Conservation (phyloP, 2,329 filamentous ascomycete genomes). For the Diaporthe citrichinensis region DNA sequence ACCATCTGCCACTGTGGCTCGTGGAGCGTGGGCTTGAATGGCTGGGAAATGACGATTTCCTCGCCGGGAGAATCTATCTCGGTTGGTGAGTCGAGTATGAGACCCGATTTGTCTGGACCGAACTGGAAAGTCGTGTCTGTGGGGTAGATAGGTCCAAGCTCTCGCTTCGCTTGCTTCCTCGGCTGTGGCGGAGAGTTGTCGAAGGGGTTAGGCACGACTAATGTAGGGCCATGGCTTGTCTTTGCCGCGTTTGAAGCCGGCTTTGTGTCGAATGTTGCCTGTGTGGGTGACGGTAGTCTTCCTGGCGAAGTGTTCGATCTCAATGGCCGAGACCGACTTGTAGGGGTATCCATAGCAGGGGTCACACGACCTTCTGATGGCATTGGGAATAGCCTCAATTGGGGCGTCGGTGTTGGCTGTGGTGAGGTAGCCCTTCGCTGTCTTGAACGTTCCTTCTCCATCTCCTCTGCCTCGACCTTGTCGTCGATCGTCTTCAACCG, state of each 20-base stretch:
- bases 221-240: conserved; percentile 29
- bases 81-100: conserved; percentile 59
- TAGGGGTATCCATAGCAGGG: conserved; percentile 44
- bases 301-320: conserved; percentile 71
- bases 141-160: conserved; percentile 39
- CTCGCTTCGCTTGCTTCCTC: not conserved
- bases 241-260: conserved; percentile 2
- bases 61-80: conserved; percentile 45
- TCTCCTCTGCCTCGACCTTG: conserved; percentile 47
- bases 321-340: conserved; percentile 55
- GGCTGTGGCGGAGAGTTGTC: conserved; percentile 31
- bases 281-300: conserved; percentile 59
- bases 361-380: conserved; percentile 46
- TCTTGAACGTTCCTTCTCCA: conserved; percentile 54
- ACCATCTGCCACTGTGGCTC: conserved; percentile 66
- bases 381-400: conserved; percentile 61
- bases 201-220: conserved; percentile 39
- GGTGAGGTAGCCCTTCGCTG: conserved; percentile 66
- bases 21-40: conserved; percentile 54
- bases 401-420: conserved; percentile 60
- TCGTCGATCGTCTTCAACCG: conserved; percentile 69
- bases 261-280: conserved; percentile 51
- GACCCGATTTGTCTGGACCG: conserved; percentile 52
- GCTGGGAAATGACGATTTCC: conserved; percentile 48
- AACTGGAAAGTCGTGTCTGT: conserved; percentile 47